Conservation (phyloP, 2,329 filamentous ascomycete genomes). For the Calonectria honghensis region DNA sequence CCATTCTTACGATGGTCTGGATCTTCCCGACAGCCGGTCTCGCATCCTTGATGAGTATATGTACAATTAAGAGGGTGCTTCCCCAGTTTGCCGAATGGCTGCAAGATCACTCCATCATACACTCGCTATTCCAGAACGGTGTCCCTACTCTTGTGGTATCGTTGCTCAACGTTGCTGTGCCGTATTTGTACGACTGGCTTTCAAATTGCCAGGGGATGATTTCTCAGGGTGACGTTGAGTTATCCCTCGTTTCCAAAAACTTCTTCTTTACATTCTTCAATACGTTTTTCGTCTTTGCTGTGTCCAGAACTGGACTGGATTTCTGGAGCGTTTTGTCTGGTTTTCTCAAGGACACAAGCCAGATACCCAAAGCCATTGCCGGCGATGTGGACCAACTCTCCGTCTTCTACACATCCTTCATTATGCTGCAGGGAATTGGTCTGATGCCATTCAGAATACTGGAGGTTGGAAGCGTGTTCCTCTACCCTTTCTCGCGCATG, state of each 20-base stretch:
- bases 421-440: constrained; percentile 94
- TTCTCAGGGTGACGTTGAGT: constrained; percentile 93
- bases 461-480: constrained; percentile 88
- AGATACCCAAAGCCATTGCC: constrained; percentile 85
- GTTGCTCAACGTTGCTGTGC: constrained; percentile 90
- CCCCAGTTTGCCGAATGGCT: constrained; percentile 82
- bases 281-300: constrained; percentile 95
- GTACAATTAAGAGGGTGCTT: constrained; percentile 84
- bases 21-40: constrained; percentile 87
- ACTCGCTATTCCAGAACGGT: constrained; percentile 89
- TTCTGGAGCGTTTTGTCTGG: constrained; percentile 84
- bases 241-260: constrained; percentile 97
- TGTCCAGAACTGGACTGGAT: constrained; percentile 87
- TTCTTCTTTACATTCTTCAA: constrained; percentile 99
- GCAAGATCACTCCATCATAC: constrained; percentile 79
- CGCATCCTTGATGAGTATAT: constrained; percentile 86
- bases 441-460: constrained; percentile 94
- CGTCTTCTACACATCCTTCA: constrained; percentile 93
- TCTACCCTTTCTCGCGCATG: constrained; percentile 88
- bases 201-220: constrained; percentile 96
- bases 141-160: constrained; percentile 91
- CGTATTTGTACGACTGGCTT: constrained; percentile 95
- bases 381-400: constrained; percentile 83
- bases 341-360: constrained; percentile 85
- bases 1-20: constrained; percentile 90